phyloP scores from a whole-genome alignment of 352 stramenopile species.

The Blastocystis sp. region DNA sequence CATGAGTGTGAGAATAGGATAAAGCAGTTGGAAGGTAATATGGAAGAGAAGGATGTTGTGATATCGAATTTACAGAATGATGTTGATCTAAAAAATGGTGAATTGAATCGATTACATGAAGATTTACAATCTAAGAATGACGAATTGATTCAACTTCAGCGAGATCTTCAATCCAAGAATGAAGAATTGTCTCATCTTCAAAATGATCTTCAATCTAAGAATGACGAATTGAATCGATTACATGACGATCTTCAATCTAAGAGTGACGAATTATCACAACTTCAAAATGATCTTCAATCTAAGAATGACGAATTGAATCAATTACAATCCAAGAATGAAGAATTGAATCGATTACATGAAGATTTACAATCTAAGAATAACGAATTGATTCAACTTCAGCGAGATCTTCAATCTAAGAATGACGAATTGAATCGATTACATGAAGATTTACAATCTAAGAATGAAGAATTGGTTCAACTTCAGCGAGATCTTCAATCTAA shows the following conservation, averaged over 20 bases:
- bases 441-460: not conserved
- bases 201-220: not conserved
- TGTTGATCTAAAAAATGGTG: not conserved
- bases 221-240: not conserved
- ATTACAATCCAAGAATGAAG: not conserved
- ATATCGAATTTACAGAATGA: not conserved
- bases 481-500: not conserved
- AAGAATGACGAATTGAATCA: not conserved
- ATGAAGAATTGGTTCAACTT: not conserved
- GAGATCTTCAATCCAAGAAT: not conserved
- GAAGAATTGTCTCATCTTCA: not conserved
- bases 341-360: not conserved
- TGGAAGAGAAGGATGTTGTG: not conserved
- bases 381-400: not conserved
- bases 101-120: not conserved
- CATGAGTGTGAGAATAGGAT: too few relatives aligned
- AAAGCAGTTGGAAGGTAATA: not conserved
- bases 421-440: not conserved
- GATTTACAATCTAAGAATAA: not conserved
- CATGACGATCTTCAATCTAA: not conserved
- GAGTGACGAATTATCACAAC: not conserved
- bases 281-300: not conserved
- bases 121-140: not conserved
- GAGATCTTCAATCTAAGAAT: not conserved
- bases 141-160: not conserved